These are phyloP conservation scores for Entophlyctis luteolus DNA, from an alignment of 192 early-diverging fungal genomes.

Conservation along the genomic window DNA sequence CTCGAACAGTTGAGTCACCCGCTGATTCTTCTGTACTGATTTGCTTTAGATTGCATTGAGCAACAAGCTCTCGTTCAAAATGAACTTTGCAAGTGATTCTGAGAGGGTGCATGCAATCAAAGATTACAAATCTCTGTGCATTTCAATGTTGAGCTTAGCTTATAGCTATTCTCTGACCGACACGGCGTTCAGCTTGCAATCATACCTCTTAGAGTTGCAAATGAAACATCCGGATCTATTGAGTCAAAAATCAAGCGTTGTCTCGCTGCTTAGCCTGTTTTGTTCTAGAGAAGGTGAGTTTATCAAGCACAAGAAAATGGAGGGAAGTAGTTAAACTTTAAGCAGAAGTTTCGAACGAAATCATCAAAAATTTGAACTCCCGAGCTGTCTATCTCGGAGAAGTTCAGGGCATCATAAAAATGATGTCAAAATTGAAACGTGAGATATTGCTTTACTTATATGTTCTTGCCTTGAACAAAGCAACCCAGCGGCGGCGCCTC, in stretches of 20 bases:
- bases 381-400: conserved; percentile 48
- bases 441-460: conserved; percentile 2
- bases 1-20: too few relatives aligned
- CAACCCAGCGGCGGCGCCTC: neutral
- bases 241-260: conserved; percentile 32
- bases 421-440: conserved; percentile 12
- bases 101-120: conserved; percentile 31
- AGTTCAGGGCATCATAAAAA: conserved; percentile 36
- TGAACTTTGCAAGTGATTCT: conserved; percentile 36
- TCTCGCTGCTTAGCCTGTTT: conserved; percentile 38
- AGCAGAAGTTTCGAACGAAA: conserved; percentile 33
- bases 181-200: conserved; percentile 44
- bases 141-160: conserved; percentile 35
- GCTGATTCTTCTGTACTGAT: too few relatives aligned
- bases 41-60: conserved; percentile 21
- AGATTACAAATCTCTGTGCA: conserved; percentile 35
- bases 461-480: neutral
- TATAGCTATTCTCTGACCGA: conserved; percentile 36
- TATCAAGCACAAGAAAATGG: too few relatives aligned
- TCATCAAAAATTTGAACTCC: conserved; percentile 38
- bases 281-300: conserved; percentile 38
- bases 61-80: conserved; percentile 24
- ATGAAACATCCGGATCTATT: conserved; percentile 44
- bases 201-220: conserved; percentile 48
- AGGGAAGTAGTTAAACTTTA: too few relatives aligned